A percentile compares a stretch with the other conserved stretches of the same genome.
Evolutionary conservation across 2,329 filamentous ascomycete genomes (phyloP).

Genomic region (Fusarium subtropicale): DNA sequence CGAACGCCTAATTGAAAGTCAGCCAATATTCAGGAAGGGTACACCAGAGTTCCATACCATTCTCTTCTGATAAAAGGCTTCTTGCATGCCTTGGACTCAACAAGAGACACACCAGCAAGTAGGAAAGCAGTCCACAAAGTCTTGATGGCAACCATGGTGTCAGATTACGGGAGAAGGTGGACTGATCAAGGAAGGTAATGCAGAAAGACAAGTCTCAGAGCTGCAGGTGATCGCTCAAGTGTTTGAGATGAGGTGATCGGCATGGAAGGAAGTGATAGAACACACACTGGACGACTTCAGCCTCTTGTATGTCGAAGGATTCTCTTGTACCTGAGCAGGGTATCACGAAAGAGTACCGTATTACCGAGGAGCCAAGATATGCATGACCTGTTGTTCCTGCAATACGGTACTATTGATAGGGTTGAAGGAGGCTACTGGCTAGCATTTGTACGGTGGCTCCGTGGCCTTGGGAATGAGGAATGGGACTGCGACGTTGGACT

Average conservation of each 20-base stretch:
- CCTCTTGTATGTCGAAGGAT: background rate
- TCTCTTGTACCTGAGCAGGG: background rate
- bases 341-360: background rate
- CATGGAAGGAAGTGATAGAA: slow-evolving; percentile 3
- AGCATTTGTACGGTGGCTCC: background rate
- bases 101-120: slow-evolving; percentile 5
- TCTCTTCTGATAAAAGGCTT: slow-evolving; percentile 26
- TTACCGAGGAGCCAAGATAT: slow-evolving; percentile 1
- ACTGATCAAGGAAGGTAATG: background rate
- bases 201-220: slow-evolving; percentile 6
- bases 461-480: background rate
- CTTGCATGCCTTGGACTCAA: slow-evolving; percentile 13
- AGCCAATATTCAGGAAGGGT: fast-evolving
- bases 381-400: background rate
- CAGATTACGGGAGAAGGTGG: background rate
- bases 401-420: background rate
- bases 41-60: background rate
- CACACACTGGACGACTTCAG: background rate
- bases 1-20: slow-evolving; percentile 2
- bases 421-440: background rate
- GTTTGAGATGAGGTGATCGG: slow-evolving; percentile 5
- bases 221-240: background rate
- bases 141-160: slow-evolving; percentile 14
- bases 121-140: slow-evolving; percentile 19
- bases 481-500: background rate